These are phyloP conservation scores for Chenopodium album DNA, from an alignment of 148 eudicot species.

Conservation along the genomic window DNA sequence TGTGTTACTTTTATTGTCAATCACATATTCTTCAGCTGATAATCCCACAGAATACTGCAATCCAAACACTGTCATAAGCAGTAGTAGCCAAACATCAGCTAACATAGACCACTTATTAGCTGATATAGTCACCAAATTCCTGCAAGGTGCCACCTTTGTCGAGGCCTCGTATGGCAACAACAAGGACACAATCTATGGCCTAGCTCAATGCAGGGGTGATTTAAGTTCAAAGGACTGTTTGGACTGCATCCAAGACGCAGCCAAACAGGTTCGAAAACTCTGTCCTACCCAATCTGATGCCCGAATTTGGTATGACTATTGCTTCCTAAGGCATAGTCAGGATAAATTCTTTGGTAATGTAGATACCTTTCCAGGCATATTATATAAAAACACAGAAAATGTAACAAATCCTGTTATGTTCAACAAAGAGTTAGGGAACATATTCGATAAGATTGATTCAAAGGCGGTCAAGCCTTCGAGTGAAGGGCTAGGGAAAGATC, in stretches of 20 bases:
- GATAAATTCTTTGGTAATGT: conserved; percentile 51
- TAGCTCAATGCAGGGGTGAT: conserved; percentile 86
- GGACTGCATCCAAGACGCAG: conserved; percentile 59
- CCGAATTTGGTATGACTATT: conserved; percentile 68
- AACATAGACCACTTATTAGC: conserved; percentile 55
- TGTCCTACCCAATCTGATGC: conserved; percentile 66
- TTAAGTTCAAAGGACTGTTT: conserved; percentile 55
- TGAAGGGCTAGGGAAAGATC: conserved; percentile 59
- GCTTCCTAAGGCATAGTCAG: conserved; percentile 66
- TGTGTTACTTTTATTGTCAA: conserved; percentile 16
- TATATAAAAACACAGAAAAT: conserved; percentile 44
- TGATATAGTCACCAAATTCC: conserved; percentile 35
- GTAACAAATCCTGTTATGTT: conserved; percentile 51
- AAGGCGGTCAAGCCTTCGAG: conserved; percentile 42
- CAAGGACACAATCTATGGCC: conserved; percentile 47
- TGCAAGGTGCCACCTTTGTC: conserved; percentile 39
- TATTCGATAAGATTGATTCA: conserved; percentile 39
- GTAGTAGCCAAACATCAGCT: conserved; percentile 27
- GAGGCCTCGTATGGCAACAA: conserved; percentile 48
- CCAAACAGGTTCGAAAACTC: conserved; percentile 32
- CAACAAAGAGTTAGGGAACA: conserved; percentile 43
- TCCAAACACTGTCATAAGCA: conserved; percentile 26
- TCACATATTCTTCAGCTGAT: conserved; percentile 28
- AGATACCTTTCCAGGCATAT: conserved; percentile 45
- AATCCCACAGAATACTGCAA: conserved; percentile 53